Percentiles rank a stretch among this genome's conserved stretches.
phyloP scores from a whole-genome alignment of 2,329 filamentous ascomycete species.

The Sporothrix humicola region DNA sequence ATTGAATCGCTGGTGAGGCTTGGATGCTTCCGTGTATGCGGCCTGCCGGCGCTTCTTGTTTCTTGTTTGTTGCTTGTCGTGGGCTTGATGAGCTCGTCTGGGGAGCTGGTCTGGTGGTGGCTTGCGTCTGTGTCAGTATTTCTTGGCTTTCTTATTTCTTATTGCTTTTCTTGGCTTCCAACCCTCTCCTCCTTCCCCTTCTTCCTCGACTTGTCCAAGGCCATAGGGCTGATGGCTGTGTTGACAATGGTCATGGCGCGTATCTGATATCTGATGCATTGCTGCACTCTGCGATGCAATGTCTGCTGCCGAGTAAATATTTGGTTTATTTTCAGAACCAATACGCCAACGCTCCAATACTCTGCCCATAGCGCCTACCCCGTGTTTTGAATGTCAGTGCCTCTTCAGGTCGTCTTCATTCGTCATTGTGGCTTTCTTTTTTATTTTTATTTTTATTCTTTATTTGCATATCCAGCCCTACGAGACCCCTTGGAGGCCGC shows the following conservation, averaged over 20 bases:
- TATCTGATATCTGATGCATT: too few relatives aligned
- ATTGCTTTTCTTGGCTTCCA: neutral
- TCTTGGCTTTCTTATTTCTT: neutral
- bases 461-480: neutral
- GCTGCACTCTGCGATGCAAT: neutral
- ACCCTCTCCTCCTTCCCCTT: too few relatives aligned
- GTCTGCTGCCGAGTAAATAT: constrained; percentile 6
- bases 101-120: constrained; percentile 18
- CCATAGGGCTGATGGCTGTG: constrained; percentile 20
- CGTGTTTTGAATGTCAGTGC: too few relatives aligned
- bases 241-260: neutral
- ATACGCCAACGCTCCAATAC: neutral
- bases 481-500: neutral
- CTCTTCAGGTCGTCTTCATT: too few relatives aligned
- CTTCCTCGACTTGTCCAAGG: too few relatives aligned
- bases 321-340: constrained; percentile 7
- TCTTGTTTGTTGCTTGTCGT: neutral
- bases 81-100: neutral
- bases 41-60: neutral
- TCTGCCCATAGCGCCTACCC: too few relatives aligned
- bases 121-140: neutral
- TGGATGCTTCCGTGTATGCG: constrained; percentile 10
- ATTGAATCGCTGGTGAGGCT: constrained; percentile 12
- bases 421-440: too few relatives aligned
- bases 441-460: too few relatives aligned